These are phyloP conservation scores for Ustanciosporium gigantosporum DNA, from an alignment of 1,284 basidiomycete species.

Conservation along the genomic window DNA sequence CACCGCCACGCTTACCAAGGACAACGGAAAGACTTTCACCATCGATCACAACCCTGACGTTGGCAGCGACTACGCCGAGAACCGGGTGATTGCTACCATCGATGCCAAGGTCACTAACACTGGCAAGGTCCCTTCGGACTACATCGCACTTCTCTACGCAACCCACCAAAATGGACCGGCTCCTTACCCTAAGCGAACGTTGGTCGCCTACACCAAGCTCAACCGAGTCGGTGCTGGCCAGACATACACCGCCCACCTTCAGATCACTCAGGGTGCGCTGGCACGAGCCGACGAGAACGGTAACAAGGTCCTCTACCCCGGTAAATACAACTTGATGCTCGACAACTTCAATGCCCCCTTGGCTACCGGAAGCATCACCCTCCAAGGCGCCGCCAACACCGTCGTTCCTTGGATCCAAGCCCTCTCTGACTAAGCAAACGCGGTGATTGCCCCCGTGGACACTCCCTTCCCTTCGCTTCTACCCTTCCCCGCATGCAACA, in stretches of 20 bases:
- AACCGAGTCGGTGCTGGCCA: constrained; percentile 2
- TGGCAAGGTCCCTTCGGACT: constrained; percentile 5
- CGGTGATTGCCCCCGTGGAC: too few species aligned
- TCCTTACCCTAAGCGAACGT: constrained; percentile 3
- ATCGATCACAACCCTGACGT: background rate
- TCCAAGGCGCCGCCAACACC: background rate
- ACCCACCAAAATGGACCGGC: constrained; percentile 5
- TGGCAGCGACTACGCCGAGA: constrained; percentile 2
- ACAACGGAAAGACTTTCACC: background rate
- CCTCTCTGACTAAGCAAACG: too few species aligned
- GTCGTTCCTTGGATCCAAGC: constrained; percentile 11
- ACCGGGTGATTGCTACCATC: background rate
- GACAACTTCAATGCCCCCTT: constrained; percentile 1
- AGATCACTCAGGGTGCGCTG: constrained; percentile 9
- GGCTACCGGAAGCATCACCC: background rate
- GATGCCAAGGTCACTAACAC: background rate
- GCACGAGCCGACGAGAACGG: constrained; percentile 10
- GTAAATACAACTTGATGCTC: constrained; percentile 7
- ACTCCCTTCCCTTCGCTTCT: too few species aligned
- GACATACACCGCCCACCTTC: background rate
- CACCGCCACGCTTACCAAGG: background rate
- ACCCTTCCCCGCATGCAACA: too few species aligned
- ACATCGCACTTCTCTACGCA: constrained; percentile 13
- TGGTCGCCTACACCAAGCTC: constrained; percentile 9
- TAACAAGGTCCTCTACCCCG: constrained; percentile 9